Evolutionary conservation across 768 basidiomycete species (phyloP).

Genomic region (Termitomyces bulborhizus): DNA sequence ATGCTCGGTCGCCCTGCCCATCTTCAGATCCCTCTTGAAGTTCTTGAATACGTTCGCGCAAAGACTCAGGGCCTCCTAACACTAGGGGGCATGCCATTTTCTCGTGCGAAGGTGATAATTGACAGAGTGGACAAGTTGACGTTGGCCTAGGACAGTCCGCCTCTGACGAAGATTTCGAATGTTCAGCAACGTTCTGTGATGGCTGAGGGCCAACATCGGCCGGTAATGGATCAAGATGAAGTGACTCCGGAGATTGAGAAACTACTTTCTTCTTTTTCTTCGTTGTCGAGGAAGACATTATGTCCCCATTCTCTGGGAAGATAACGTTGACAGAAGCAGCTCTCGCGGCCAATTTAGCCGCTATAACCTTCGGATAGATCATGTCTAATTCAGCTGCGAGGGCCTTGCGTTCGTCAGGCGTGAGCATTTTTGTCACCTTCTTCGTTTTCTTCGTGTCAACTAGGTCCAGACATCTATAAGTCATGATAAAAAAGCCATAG

Average conservation of each 20-base stretch:
- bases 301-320: background rate
- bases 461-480: background rate
- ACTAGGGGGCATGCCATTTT: slow-evolving; percentile 46
- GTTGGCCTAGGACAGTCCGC: background rate
- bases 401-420: slow-evolving; percentile 8
- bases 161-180: background rate
- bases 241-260: background rate
- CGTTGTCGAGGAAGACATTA: background rate
- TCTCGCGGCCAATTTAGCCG: slow-evolving; percentile 10
- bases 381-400: slow-evolving; percentile 12
- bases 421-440: slow-evolving; percentile 3
- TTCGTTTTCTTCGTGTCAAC: slow-evolving; percentile 1
- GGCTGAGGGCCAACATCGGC: background rate
- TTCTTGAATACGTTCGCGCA: slow-evolving; percentile 40
- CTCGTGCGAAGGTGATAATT: slow-evolving; percentile 35
- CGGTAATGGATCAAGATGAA: background rate
- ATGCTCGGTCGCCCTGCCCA: slow-evolving; percentile 16
- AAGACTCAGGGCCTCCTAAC: slow-evolving; percentile 31
- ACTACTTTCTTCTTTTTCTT: background rate
- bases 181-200: background rate
- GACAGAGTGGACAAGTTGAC: slow-evolving; percentile 39
- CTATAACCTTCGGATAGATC: slow-evolving; percentile 9
- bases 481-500: background rate
- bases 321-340: background rate
- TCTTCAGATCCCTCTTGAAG: slow-evolving; percentile 24